Conservation (phyloP, 345 rosid species). For the Kernera saxatilis region DNA sequence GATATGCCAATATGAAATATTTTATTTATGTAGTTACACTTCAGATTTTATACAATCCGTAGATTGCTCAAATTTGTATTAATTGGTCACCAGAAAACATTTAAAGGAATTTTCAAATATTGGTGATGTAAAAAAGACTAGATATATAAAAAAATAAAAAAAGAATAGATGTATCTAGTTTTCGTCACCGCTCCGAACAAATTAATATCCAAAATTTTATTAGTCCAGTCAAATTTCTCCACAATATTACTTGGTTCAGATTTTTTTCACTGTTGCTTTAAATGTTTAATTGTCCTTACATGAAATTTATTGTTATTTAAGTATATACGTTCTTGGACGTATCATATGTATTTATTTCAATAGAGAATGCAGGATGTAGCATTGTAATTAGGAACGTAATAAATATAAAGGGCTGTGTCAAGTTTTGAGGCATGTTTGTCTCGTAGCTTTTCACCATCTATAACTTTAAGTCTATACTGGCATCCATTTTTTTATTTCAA, state of each 20-base stretch:
- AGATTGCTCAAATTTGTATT: no score
- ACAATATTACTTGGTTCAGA: neutral
- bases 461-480: neutral
- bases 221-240: neutral
- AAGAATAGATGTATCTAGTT: no score
- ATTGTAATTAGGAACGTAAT: conserved; percentile 38
- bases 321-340: neutral
- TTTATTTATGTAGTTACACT: no score
- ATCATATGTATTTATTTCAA: neutral
- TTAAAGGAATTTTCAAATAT: no score
- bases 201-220: neutral
- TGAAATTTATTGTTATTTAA: neutral
- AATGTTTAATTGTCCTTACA: neutral
- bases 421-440: conserved; percentile 34
- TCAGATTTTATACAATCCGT: no score
- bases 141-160: no score
- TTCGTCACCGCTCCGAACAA: no score
- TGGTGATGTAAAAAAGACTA: no score
- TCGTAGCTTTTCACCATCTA: conserved; percentile 23
- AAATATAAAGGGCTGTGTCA: conserved; percentile 29
- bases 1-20: neutral
- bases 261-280: neutral
- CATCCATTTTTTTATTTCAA: neutral
- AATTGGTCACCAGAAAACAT: neutral
- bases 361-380: conserved; percentile 22